These are phyloP conservation scores for Mycena galopus DNA, from an alignment of 768 basidiomycete genomes.

Conservation along the genomic window DNA sequence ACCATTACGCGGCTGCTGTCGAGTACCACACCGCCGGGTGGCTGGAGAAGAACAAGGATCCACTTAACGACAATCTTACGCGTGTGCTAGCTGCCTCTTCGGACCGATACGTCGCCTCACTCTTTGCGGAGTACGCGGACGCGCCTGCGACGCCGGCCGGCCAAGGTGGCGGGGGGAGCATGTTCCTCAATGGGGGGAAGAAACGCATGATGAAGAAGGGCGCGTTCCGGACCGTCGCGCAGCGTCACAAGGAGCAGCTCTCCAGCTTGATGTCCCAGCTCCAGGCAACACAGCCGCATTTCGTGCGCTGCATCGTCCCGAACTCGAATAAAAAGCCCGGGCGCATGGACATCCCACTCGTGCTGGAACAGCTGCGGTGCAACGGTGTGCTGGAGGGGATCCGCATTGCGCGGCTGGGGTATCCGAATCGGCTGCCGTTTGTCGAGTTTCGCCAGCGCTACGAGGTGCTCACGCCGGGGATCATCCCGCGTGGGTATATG, in stretches of 20 bases:
- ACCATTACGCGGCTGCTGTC: conserved; percentile 97
- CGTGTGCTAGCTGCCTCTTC: conserved; percentile 87
- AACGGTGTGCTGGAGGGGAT: conserved; percentile 99
- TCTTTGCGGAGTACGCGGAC: conserved; percentile 89
- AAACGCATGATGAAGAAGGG: conserved; percentile 91
- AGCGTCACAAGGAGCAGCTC: conserved; percentile 96
- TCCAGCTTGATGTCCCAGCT: conserved; percentile 92
- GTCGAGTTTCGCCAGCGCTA: conserved; percentile 98
- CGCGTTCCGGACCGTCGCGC: conserved; percentile 95
- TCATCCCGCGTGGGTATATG: conserved; percentile 96
- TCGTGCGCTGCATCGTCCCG: conserved; percentile 98
- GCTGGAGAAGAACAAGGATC: conserved; percentile 99
- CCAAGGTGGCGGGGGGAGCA: conserved; percentile 51
- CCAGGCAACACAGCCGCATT: conserved; percentile 95
- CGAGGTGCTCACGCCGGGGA: conserved; percentile 93
- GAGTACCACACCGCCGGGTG: conserved; percentile 97
- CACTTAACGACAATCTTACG: conserved; percentile 95
- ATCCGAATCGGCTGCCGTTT: conserved; percentile 96
- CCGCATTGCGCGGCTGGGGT: conserved; percentile 95
- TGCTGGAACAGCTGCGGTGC: conserved; percentile 95
- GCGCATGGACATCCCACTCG: conserved; percentile 92
- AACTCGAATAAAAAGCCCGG: conserved; percentile 93
- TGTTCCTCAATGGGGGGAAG: conserved; percentile 64
- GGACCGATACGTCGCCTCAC: conserved; percentile 82
- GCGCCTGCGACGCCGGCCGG: conserved; percentile 41